A percentile compares a stretch with the other conserved stretches of the same genome.
These are phyloP conservation scores for Dioszegia hungarica DNA, from an alignment of 768 basidiomycete genomes.

Conservation along the genomic window DNA sequence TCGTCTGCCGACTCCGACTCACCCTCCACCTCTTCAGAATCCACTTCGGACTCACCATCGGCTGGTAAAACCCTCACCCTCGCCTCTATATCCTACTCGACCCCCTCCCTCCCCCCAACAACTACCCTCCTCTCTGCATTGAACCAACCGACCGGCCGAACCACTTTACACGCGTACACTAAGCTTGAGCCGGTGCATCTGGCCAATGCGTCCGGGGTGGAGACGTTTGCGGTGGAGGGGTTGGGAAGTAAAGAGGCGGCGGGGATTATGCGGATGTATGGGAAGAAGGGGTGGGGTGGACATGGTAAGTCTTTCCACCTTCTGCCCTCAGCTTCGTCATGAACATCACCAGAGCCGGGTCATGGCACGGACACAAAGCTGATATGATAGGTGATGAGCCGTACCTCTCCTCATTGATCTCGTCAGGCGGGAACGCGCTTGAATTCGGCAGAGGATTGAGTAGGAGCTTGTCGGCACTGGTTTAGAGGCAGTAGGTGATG, in stretches of 20 bases:
- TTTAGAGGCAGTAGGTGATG: background rate
- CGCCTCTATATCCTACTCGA: conserved; percentile 14
- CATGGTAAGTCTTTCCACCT: background rate
- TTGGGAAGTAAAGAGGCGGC: conserved; percentile 66
- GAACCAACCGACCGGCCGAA: background rate
- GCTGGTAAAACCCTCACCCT: background rate
- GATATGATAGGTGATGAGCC: conserved; percentile 11
- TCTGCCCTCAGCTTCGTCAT: too few species aligned
- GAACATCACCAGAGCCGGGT: too few species aligned
- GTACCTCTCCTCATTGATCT: conserved; percentile 5
- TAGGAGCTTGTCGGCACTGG: conserved; percentile 7
- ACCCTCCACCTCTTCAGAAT: too few species aligned
- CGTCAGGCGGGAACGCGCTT: background rate
- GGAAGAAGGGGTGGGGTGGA: conserved; percentile 55
- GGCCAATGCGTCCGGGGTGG: conserved; percentile 57
- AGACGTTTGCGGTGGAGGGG: conserved; percentile 57
- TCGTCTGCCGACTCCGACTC: too few species aligned
- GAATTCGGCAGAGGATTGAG: conserved; percentile 10
- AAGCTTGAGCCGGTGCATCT: conserved; percentile 56
- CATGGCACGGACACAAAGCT: background rate
- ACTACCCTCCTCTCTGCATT: conserved; percentile 52
- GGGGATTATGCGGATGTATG: conserved; percentile 70
- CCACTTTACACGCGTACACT: conserved; percentile 52
- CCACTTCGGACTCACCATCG: background rate
- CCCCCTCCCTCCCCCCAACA: conserved; percentile 59